Percentiles rank a stretch among this genome's conserved stretches.
Evolutionary conservation across 2,329 filamentous ascomycete species (phyloP).

Genomic region (Elsinoe ampelina): DNA sequence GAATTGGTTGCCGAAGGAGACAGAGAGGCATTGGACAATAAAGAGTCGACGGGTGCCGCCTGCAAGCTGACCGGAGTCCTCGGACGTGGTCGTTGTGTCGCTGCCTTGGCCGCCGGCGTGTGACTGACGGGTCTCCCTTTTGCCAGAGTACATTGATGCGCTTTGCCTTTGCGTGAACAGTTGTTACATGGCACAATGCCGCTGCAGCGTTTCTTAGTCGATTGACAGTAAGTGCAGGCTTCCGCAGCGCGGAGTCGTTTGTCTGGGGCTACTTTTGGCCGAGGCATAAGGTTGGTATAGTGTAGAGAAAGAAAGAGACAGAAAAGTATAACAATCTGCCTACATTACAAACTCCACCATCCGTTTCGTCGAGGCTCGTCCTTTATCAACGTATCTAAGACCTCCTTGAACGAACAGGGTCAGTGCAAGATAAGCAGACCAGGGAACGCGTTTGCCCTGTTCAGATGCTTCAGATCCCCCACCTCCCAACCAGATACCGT

Average conservation of each 20-base stretch:
- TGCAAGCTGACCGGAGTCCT: not conserved
- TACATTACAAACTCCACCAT: not conserved
- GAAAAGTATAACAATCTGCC: not conserved
- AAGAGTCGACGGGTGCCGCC: not conserved
- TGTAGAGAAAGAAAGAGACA: not conserved
- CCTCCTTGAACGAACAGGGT: not conserved
- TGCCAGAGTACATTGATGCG: slow-evolving; percentile 1
- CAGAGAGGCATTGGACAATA: not conserved
- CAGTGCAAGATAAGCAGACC: not conserved
- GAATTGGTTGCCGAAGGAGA: not conserved
- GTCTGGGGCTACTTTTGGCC: slow-evolving; percentile 4
- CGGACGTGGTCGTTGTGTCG: not conserved
- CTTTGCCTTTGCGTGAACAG: not conserved
- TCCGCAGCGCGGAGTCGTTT: slow-evolving; percentile 5
- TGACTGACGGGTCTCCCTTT: not conserved
- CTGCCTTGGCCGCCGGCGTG: not conserved
- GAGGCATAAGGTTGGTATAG: not conserved
- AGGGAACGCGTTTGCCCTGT: not conserved
- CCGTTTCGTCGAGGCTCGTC: not conserved
- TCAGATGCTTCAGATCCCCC: not conserved
- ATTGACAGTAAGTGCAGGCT: slow-evolving; percentile 6
- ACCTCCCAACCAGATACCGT: not conserved
- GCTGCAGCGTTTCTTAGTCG: slow-evolving; percentile 8
- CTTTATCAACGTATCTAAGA: not conserved
- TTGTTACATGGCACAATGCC: slow-evolving; percentile 1